These are phyloP conservation scores for Talinum fruticosum DNA, from an alignment of 148 eudicot genomes.

Conservation along the genomic window DNA sequence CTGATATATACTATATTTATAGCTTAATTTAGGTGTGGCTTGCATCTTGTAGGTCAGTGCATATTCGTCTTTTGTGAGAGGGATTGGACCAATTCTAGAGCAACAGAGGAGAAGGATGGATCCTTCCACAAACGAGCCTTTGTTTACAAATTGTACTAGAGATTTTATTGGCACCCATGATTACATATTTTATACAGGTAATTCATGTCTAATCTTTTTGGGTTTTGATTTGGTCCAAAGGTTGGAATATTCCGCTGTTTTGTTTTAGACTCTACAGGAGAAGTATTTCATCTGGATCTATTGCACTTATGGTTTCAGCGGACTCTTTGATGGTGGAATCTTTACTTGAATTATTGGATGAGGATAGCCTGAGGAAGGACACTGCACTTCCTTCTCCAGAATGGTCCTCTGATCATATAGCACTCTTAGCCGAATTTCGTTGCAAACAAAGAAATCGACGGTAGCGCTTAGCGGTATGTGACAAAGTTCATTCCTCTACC, in stretches of 20 bases:
- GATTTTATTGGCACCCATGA: slow-evolving; percentile 94
- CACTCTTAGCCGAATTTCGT: slow-evolving; percentile 94
- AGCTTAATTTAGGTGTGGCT: slow-evolving; percentile 11
- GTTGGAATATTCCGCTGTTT: neutral
- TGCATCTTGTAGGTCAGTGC: slow-evolving; percentile 75
- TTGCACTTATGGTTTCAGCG: slow-evolving; percentile 50
- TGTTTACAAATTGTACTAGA: slow-evolving; percentile 88
- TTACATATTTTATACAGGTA: slow-evolving; percentile 98
- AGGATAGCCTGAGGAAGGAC: slow-evolving; percentile 90
- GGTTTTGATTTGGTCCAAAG: neutral
- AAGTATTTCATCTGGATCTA: neutral
- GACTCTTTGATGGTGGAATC: slow-evolving; percentile 95
- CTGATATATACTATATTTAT: slow-evolving; percentile 1
- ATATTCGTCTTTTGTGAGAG: slow-evolving; percentile 91
- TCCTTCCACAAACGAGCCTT: slow-evolving; percentile 78
- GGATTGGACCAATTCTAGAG: slow-evolving; percentile 63
- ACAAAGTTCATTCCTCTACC: neutral
- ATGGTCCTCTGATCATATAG: slow-evolving; percentile 99
- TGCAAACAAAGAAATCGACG: slow-evolving; percentile 85
- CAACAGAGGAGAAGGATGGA: slow-evolving; percentile 88
- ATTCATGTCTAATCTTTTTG: neutral
- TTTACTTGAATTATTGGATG: slow-evolving; percentile 91
- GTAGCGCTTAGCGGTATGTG: slow-evolving; percentile 33
- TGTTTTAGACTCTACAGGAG: neutral
- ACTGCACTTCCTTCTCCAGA: slow-evolving; percentile 99